phyloP scores from a whole-genome alignment of 2,329 filamentous ascomycete species.

The Pseudocercospora eumusae region DNA sequence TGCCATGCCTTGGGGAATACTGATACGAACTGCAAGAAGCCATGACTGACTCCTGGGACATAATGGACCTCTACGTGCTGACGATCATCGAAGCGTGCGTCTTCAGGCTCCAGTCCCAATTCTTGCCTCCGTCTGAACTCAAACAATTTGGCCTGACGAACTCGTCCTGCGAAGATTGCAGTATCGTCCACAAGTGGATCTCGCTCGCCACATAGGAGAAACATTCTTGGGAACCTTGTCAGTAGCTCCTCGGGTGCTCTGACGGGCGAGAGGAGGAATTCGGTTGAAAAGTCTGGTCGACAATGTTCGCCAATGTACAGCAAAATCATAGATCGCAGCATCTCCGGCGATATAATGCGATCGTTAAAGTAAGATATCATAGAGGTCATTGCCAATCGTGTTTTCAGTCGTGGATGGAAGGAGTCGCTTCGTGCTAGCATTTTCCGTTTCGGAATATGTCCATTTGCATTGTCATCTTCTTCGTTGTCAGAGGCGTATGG shows the following conservation, averaged over 20 bases:
- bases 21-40: constrained; percentile 87
- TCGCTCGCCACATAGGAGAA: constrained; percentile 90
- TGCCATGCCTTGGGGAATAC: constrained; percentile 90
- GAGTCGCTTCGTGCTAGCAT: constrained; percentile 8
- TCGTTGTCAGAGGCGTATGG: constrained; percentile 80
- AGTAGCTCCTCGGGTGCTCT: constrained; percentile 83
- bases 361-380: constrained; percentile 99
- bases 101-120: constrained; percentile 53
- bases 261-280: constrained; percentile 87
- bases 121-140: constrained; percentile 59
- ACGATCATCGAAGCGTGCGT: constrained; percentile 63
- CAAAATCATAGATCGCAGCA: constrained; percentile 99
- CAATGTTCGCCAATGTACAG: constrained; percentile 93
- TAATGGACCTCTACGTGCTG: constrained; percentile 71
- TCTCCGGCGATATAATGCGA: constrained; percentile 88
- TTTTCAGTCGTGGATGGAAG: constrained; percentile 43
- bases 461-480: constrained; percentile 44
- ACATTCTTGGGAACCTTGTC: constrained; percentile 86
- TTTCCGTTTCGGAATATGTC: constrained; percentile 8
- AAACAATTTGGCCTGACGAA: constrained; percentile 74
- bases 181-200: constrained; percentile 97
- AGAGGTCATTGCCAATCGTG: constrained; percentile 89
- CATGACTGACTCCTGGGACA: constrained; percentile 87
- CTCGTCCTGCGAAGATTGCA: constrained; percentile 85
- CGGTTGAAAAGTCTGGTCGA: constrained; percentile 86